Percentiles rank a stretch among this genome's conserved stretches.
These are phyloP conservation scores for Diplotaxis tenuifolia DNA, from an alignment of 345 rosid species.

Conservation along the genomic window DNA sequence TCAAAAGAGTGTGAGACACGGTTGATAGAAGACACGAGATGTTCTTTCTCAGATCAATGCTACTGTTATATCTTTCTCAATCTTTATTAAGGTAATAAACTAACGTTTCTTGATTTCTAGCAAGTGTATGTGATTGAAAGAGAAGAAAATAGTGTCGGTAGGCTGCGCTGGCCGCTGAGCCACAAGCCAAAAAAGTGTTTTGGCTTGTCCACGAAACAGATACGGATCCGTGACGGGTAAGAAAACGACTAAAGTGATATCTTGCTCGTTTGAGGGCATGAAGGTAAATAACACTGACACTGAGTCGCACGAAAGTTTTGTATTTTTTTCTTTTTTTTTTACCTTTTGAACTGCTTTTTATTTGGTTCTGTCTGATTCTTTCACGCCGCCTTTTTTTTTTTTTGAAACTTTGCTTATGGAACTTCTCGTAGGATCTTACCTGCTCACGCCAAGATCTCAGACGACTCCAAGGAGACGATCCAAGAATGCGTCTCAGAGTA, in stretches of 20 bases:
- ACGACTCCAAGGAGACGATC: constrained; percentile 91
- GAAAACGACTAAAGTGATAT: constrained; percentile 10
- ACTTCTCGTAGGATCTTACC: constrained; percentile 73
- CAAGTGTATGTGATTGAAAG: not conserved
- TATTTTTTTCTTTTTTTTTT: not conserved
- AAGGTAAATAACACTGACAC: not conserved
- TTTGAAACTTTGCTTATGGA: constrained; percentile 43
- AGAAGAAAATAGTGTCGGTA: constrained; percentile 12
- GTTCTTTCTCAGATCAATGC: not conserved
- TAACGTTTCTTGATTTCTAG: not conserved
- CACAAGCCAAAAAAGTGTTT: constrained; percentile 16
- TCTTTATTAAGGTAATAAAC: not conserved
- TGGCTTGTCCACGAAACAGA: constrained; percentile 14
- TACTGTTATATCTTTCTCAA: not conserved
- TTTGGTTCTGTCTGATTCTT: constrained; percentile 8
- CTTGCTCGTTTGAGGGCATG: constrained; percentile 7
- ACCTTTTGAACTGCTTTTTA: constrained; percentile 33
- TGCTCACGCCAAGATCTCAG: constrained; percentile 87
- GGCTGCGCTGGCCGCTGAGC: constrained; percentile 23
- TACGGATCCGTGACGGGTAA: constrained; percentile 7
- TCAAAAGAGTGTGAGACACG: not conserved
- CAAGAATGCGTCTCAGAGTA: constrained; percentile 96
- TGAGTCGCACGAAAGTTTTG: not conserved
- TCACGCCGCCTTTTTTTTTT: constrained; percentile 19
- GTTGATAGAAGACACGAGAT: not conserved